These are phyloP conservation scores for Phytophthora rubi DNA, from an alignment of 352 stramenopile species.

Conservation along the genomic window DNA sequence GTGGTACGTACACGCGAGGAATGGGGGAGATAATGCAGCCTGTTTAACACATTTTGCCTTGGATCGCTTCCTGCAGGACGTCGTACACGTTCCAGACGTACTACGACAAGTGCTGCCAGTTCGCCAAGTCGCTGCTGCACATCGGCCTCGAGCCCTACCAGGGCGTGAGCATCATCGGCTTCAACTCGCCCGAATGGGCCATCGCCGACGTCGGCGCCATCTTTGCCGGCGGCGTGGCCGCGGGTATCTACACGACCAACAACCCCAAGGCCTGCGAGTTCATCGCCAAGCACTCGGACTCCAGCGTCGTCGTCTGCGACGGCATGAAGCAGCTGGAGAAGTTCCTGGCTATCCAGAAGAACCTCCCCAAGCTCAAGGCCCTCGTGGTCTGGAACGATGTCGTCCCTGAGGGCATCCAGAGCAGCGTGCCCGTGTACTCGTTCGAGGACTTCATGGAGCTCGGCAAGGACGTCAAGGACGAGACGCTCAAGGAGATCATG, in stretches of 20 bases:
- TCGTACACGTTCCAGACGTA: slow-evolving; percentile 77
- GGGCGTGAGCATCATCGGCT: slow-evolving; percentile 90
- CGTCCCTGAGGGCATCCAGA: slow-evolving; percentile 74
- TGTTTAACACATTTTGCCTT: slow-evolving; percentile 5
- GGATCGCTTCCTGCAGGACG: slow-evolving; percentile 39
- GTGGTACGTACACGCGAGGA: slow-evolving; percentile 47
- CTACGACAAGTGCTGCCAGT: slow-evolving; percentile 76
- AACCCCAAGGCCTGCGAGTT: slow-evolving; percentile 90
- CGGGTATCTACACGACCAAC: slow-evolving; percentile 98
- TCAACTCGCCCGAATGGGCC: slow-evolving; percentile 94
- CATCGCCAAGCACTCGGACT: slow-evolving; percentile 94
- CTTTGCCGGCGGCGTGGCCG: slow-evolving; percentile 90
- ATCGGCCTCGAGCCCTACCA: slow-evolving; percentile 77
- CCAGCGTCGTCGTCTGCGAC: slow-evolving; percentile 93
- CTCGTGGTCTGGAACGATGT: slow-evolving; percentile 93
- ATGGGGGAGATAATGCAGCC: background rate
- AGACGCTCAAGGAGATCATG: slow-evolving; percentile 75
- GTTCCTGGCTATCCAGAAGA: slow-evolving; percentile 88
- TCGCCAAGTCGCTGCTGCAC: slow-evolving; percentile 83
- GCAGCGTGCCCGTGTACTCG: slow-evolving; percentile 71
- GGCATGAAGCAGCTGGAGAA: slow-evolving; percentile 94
- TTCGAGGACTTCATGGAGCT: slow-evolving; percentile 86
- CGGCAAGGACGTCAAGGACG: slow-evolving; percentile 68
- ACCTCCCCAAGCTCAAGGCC: slow-evolving; percentile 93
- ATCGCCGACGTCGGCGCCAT: slow-evolving; percentile 94